Evolutionary conservation across 78 protist genomes (phyloP).

Genomic region (Paratrimastix pyriformis): DNA sequence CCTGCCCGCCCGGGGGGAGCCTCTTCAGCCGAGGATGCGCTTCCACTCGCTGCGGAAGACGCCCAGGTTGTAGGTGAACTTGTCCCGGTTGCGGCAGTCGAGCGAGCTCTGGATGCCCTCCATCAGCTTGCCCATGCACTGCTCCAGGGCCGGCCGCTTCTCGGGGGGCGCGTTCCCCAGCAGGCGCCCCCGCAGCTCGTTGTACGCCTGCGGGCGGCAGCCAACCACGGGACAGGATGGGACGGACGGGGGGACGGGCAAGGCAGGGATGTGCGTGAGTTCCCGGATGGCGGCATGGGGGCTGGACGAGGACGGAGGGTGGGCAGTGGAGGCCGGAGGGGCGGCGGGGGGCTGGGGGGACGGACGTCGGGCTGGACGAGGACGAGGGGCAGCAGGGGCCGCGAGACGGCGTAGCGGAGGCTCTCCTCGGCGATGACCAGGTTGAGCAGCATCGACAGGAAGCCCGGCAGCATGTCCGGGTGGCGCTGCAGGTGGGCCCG

Average conservation of each 20-base stretch:
- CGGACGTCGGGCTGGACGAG: not conserved
- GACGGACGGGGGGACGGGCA: no score
- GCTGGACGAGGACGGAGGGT: not conserved
- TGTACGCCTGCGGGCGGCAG: no score
- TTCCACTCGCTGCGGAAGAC: conserved; percentile 4
- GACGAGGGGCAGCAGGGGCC: conserved; percentile 14
- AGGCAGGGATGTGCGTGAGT: no score
- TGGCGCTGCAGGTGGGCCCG: no score
- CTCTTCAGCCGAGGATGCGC: no score
- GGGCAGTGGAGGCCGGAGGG: not conserved
- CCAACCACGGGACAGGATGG: no score
- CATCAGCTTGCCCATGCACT: conserved; percentile 2
- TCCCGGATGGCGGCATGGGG: no score
- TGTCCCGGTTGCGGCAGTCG: not conserved
- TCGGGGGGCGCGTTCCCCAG: not conserved
- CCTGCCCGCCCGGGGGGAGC: no score
- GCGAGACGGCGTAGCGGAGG: conserved; percentile 12
- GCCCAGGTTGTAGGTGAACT: not conserved
- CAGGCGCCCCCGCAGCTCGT: not conserved
- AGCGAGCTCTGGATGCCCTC: not conserved
- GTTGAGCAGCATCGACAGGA: conserved; percentile 7
- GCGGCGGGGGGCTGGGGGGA: not conserved
- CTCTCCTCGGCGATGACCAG: conserved; percentile 9
- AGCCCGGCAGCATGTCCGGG: no score
- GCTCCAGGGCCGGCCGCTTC: not conserved